Evolutionary conservation across 208 protist species (phyloP).

Genomic region (Leishmania turanica): DNA sequence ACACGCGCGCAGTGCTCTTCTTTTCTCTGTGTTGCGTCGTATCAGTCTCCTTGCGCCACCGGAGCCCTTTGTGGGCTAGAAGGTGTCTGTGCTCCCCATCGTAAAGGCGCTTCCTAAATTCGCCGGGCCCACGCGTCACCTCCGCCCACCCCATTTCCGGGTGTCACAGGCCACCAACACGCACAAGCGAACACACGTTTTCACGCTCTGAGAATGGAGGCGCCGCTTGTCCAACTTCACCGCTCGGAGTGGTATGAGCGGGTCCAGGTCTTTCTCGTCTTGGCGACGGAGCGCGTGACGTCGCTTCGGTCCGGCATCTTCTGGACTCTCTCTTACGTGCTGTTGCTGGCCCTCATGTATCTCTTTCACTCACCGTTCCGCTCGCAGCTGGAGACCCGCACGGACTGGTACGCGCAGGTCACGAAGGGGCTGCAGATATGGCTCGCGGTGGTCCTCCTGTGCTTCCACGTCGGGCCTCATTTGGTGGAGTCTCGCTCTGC

Average conservation of each 20-base stretch:
- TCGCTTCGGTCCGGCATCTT: slow-evolving; percentile 26
- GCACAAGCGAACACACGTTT: neutral
- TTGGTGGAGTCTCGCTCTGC: slow-evolving; percentile 27
- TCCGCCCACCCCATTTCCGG: neutral
- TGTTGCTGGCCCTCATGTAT: slow-evolving; percentile 62
- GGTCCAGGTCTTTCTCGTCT: slow-evolving; percentile 15
- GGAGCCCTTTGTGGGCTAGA: too few species aligned
- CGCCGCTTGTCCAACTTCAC: neutral
- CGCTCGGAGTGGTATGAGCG: slow-evolving; percentile 14
- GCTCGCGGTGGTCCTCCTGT: slow-evolving; percentile 46
- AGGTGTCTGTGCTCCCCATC: neutral
- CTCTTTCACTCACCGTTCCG: slow-evolving; percentile 86
- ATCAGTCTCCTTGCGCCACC: too few species aligned
- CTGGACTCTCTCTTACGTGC: slow-evolving; percentile 57
- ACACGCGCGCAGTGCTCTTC: neutral
- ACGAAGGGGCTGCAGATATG: slow-evolving; percentile 81
- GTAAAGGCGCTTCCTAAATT: neutral
- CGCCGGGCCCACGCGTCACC: neutral
- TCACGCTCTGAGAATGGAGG: neutral
- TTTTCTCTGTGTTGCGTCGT: neutral
- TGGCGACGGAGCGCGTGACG: slow-evolving; percentile 14
- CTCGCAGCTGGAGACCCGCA: slow-evolving; percentile 36
- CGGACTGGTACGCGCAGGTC: slow-evolving; percentile 70
- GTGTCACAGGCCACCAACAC: neutral
- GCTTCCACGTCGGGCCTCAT: slow-evolving; percentile 63